These are phyloP conservation scores for Pyricularia pennisetigena DNA, from an alignment of 2,329 filamentous ascomycete genomes.

Conservation along the genomic window DNA sequence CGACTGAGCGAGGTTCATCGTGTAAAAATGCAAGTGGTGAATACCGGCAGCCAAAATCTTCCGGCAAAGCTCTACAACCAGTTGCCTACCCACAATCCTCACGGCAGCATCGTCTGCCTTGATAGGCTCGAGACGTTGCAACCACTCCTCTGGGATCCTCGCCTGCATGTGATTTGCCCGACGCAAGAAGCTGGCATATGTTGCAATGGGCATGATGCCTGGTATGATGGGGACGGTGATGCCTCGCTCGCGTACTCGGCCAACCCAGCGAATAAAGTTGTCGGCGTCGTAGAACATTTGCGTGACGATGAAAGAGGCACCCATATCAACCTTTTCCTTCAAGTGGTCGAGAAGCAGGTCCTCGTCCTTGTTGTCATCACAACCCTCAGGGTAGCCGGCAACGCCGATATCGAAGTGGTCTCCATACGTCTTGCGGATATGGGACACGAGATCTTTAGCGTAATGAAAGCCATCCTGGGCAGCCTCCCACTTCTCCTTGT, in stretches of 20 bases:
- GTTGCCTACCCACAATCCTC: conserved; percentile 74
- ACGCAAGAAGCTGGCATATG: conserved; percentile 85
- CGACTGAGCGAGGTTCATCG: conserved; percentile 95
- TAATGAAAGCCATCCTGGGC: conserved; percentile 83
- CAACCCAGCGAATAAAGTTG: conserved; percentile 86
- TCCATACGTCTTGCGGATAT: conserved; percentile 70
- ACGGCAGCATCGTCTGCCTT: conserved; percentile 96
- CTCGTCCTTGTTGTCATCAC: conserved; percentile 83
- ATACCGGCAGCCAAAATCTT: conserved; percentile 77
- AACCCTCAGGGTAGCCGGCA: conserved; percentile 91
- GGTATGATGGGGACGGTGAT: conserved; percentile 65
- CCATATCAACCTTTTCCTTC: conserved; percentile 94
- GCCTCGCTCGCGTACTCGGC: conserved; percentile 74
- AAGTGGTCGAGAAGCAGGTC: conserved; percentile 81
- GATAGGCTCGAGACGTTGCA: conserved; percentile 73
- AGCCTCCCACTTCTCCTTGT: conserved; percentile 88
- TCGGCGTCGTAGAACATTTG: conserved; percentile 99
- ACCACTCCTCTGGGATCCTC: conserved; percentile 72
- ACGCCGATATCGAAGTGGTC: conserved; percentile 97
- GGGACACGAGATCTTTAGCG: conserved; percentile 72
- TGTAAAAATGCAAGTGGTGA: conserved; percentile 92
- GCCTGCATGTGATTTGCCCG: conserved; percentile 87
- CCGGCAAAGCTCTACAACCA: conserved; percentile 85
- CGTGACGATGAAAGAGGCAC: conserved; percentile 87
- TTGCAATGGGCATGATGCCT: conserved; percentile 92